Evolutionary conservation across 257 asterid genomes (phyloP).

Genomic region (Ehretia macrophylla): DNA sequence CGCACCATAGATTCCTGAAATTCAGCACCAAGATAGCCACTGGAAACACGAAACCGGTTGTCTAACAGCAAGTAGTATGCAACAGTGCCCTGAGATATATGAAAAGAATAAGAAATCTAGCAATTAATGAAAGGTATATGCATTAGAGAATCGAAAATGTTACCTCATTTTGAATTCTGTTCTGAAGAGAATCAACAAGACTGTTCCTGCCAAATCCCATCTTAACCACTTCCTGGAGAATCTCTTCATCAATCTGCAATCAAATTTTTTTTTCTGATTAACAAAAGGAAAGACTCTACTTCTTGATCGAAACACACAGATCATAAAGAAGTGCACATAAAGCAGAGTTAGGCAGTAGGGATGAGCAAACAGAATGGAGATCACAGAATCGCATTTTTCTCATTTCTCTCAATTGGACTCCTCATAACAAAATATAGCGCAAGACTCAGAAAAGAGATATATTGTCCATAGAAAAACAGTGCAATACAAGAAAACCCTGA

Average conservation of each 20-base stretch:
- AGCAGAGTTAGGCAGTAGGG: no score
- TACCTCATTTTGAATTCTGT: slow-evolving; percentile 85
- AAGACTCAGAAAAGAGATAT: no score
- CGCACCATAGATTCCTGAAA: slow-evolving; percentile 75
- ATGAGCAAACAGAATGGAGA: no score
- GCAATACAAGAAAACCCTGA: no score
- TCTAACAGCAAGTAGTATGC: slow-evolving; percentile 81
- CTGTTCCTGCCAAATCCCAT: slow-evolving; percentile 73
- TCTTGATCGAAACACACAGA: no score
- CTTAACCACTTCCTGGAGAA: slow-evolving; percentile 76
- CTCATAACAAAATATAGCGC: no score
- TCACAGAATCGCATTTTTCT: no score
- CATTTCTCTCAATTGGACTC: no score
- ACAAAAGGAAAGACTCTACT: neutral
- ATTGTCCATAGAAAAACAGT: no score
- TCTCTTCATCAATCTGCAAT: slow-evolving; percentile 67
- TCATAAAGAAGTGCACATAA: no score
- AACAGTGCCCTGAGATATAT: slow-evolving; percentile 69
- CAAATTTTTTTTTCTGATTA: neutral
- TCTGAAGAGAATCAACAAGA: slow-evolving; percentile 72
- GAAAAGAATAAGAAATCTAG: slow-evolving; percentile 12
- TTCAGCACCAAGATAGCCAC: slow-evolving; percentile 91
- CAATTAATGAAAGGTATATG: slow-evolving; percentile 6
- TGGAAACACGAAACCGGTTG: slow-evolving; percentile 72
- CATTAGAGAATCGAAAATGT: slow-evolving; percentile 9